Percentiles rank a stretch among this genome's conserved stretches.
Evolutionary conservation across 73 alveolate species (phyloP).

Genomic region (Blepharisma japonicum): DNA sequence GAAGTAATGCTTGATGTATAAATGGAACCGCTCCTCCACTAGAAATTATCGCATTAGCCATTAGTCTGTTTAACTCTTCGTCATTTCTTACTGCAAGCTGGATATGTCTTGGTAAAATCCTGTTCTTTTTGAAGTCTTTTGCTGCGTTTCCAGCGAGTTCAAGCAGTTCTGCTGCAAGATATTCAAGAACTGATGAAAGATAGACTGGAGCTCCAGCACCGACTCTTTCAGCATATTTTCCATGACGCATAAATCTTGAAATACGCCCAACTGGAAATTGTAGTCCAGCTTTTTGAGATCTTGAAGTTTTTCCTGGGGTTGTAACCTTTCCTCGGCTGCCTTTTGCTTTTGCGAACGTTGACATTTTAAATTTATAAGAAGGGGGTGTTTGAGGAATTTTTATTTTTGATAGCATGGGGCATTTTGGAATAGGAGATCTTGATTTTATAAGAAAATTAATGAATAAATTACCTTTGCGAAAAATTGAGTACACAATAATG

Average conservation of each 20-base stretch:
- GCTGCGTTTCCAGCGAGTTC: slow-evolving; percentile 34
- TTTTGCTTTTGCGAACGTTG: no score
- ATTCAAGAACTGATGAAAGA: slow-evolving; percentile 47
- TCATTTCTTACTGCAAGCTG: slow-evolving; percentile 13
- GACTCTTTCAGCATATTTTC: slow-evolving; percentile 57
- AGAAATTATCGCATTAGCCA: slow-evolving; percentile 30
- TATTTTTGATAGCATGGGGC: no score
- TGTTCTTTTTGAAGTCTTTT: slow-evolving; percentile 21
- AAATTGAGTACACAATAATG: no score
- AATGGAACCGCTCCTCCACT: slow-evolving; percentile 31
- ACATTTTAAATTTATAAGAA: no score
- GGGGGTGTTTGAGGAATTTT: no score
- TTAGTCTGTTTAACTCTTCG: slow-evolving; percentile 21
- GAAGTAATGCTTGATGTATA: slow-evolving; percentile 13
- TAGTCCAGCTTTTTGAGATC: no score
- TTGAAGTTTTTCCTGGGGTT: no score
- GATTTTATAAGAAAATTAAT: no score
- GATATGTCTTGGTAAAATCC: slow-evolving; percentile 11
- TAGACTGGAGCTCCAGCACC: slow-evolving; percentile 62
- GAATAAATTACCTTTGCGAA: no score
- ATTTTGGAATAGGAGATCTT: no score
- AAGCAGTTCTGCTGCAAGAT: neutral
- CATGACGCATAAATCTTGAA: neutral
- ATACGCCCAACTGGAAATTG: no score
- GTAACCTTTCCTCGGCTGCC: no score